Conservation (phyloP, 129 eudicot genomes). For the Silybum marianum region DNA sequence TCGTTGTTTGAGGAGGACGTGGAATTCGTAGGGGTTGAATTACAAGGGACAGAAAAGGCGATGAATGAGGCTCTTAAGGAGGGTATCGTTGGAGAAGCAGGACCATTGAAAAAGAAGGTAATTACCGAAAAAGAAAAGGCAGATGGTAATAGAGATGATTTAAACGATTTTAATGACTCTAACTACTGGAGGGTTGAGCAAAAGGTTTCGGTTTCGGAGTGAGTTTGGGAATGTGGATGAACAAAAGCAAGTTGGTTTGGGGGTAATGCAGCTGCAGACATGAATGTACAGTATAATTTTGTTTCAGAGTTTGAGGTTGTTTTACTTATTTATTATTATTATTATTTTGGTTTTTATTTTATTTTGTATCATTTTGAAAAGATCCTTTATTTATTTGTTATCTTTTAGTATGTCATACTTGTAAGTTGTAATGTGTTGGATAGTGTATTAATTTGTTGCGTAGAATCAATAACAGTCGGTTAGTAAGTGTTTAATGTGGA, state of each 20-base stretch:
- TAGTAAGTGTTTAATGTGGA: neutral
- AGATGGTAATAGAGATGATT: slow-evolving; percentile 45
- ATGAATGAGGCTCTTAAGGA: slow-evolving; percentile 88
- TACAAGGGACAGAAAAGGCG: slow-evolving; percentile 84
- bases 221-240: slow-evolving; percentile 8
- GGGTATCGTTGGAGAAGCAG: slow-evolving; percentile 92
- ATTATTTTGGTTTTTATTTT: neutral
- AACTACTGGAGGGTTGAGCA: slow-evolving; percentile 89
- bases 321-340: neutral
- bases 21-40: slow-evolving; percentile 88
- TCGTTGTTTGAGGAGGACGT: slow-evolving; percentile 89
- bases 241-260: slow-evolving; percentile 7
- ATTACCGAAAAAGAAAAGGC: slow-evolving; percentile 30
- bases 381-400: neutral
- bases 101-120: slow-evolving; percentile 53
- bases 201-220: slow-evolving; percentile 71
- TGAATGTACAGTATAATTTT: slow-evolving; percentile 28
- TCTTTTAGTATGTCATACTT: neutral
- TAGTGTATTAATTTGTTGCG: neutral
- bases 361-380: neutral
- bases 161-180: slow-evolving; percentile 67
- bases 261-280: slow-evolving; percentile 18
- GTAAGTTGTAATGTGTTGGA: neutral
- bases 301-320: slow-evolving; percentile 11
- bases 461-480: neutral